Conservation (phyloP, 495 filamentous ascomycete species). For the Staphylotrichum longicolle region DNA sequence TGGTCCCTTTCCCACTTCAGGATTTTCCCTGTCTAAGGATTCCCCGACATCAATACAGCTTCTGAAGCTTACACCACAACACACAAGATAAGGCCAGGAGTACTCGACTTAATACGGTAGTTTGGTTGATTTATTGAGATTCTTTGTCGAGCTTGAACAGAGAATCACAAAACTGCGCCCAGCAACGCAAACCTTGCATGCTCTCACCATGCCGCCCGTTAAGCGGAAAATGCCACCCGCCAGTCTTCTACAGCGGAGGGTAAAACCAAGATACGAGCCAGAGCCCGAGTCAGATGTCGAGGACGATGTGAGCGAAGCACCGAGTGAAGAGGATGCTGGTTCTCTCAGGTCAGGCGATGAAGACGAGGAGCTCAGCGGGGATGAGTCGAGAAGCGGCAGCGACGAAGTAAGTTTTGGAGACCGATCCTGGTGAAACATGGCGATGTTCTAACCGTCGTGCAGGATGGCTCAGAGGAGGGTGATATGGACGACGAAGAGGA, state of each 20-base stretch:
- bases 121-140: too few species aligned
- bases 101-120: too few species aligned
- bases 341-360: constrained; percentile 29
- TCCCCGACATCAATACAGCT: too few species aligned
- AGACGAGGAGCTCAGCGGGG: constrained; percentile 29
- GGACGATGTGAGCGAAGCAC: constrained; percentile 31
- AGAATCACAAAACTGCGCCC: background rate
- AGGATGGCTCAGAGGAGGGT: constrained; percentile 31
- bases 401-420: constrained; percentile 14
- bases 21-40: background rate
- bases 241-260: constrained; percentile 53
- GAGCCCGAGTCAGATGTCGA: constrained; percentile 54
- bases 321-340: constrained; percentile 39
- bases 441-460: constrained; percentile 14
- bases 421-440: background rate
- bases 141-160: too few species aligned
- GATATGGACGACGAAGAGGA: constrained; percentile 38
- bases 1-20: background rate
- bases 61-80: too few species aligned
- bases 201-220: constrained; percentile 27
- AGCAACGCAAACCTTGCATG: background rate
- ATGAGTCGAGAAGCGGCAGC: constrained; percentile 31
- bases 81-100: too few species aligned
- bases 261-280: constrained; percentile 54
- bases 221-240: constrained; percentile 34